These are phyloP conservation scores for Boletus tomentosulus DNA, from an alignment of 768 basidiomycete genomes.

Conservation along the genomic window DNA sequence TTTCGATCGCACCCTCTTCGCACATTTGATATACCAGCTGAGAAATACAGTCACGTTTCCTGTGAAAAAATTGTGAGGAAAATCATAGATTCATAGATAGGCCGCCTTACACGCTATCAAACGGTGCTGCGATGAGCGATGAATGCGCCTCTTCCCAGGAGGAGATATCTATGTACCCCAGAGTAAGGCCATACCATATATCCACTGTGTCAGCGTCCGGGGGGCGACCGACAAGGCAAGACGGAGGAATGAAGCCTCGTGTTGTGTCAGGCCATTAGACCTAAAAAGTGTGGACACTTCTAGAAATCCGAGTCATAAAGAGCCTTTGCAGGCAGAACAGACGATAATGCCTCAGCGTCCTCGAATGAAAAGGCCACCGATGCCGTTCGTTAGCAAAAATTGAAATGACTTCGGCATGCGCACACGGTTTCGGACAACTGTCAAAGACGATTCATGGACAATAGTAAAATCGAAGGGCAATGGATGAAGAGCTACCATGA, in stretches of 20 bases:
- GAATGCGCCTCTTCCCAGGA: constrained; percentile 87
- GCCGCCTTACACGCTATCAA: constrained; percentile 68
- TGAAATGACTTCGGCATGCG: no score
- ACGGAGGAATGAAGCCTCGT: constrained; percentile 73
- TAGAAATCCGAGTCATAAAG: constrained; percentile 56
- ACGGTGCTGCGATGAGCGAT: constrained; percentile 68
- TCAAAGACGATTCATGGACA: no score
- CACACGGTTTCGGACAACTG: no score
- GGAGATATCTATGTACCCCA: constrained; percentile 67
- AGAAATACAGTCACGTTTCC: constrained; percentile 77
- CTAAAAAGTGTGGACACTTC: constrained; percentile 78
- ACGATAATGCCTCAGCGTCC: constrained; percentile 58
- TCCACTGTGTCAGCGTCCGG: constrained; percentile 50
- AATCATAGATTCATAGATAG: constrained; percentile 1
- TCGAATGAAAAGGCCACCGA: constrained; percentile 40
- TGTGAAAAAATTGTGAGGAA: constrained; percentile 30
- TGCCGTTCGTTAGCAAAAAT: no score
- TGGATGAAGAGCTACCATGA: no score
- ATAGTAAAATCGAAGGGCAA: no score
- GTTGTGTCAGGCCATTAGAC: constrained; percentile 44
- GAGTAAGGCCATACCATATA: constrained; percentile 81
- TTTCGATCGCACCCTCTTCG: constrained; percentile 76
- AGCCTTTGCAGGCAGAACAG: constrained; percentile 56
- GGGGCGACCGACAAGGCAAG: constrained; percentile 71
- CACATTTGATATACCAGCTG: constrained; percentile 91